These are phyloP conservation scores for Cyclotella sp. DNA, from an alignment of 108 stramenopile genomes.

Conservation along the genomic window DNA sequence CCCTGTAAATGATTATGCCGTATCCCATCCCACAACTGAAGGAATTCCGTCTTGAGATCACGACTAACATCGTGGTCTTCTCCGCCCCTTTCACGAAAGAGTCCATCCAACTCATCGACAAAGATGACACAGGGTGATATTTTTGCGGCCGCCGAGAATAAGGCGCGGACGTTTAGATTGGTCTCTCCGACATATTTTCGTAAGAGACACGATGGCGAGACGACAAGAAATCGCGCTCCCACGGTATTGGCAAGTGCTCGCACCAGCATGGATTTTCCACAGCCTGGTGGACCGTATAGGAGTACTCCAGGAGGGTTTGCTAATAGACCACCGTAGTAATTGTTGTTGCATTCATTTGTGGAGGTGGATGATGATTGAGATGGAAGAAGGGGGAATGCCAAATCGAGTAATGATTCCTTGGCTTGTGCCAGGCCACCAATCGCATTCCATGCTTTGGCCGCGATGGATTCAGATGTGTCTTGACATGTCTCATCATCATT, in stretches of 20 bases:
- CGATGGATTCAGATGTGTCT: conserved; percentile 14
- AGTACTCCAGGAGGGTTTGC: conserved; percentile 70
- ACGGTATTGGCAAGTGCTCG: conserved; percentile 83
- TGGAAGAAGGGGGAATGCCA: conserved; percentile 48
- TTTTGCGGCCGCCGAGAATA: conserved; percentile 87
- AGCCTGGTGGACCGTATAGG: conserved; percentile 86
- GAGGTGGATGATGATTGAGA: conserved; percentile 3
- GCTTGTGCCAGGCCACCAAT: conserved; percentile 52
- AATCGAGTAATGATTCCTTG: conserved; percentile 52
- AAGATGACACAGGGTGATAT: conserved; percentile 80
- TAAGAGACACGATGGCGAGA: conserved; percentile 90
- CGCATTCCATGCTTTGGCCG: conserved; percentile 45
- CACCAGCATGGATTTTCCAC: conserved; percentile 89
- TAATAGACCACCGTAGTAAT: conserved; percentile 53
- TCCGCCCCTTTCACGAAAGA: conserved; percentile 78
- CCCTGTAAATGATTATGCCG: conserved; percentile 24
- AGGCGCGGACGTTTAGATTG: conserved; percentile 89
- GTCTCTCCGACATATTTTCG: conserved; percentile 95
- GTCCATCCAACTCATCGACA: conserved; percentile 95
- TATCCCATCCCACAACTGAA: conserved; percentile 94
- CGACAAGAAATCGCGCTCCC: conserved; percentile 86
- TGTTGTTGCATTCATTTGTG: background rate
- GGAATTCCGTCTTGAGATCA: conserved; percentile 96
- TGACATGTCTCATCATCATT: background rate
- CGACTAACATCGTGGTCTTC: conserved; percentile 91